phyloP scores from a whole-genome alignment of 805 yeast species.

The Yarrowia sp. region DNA sequence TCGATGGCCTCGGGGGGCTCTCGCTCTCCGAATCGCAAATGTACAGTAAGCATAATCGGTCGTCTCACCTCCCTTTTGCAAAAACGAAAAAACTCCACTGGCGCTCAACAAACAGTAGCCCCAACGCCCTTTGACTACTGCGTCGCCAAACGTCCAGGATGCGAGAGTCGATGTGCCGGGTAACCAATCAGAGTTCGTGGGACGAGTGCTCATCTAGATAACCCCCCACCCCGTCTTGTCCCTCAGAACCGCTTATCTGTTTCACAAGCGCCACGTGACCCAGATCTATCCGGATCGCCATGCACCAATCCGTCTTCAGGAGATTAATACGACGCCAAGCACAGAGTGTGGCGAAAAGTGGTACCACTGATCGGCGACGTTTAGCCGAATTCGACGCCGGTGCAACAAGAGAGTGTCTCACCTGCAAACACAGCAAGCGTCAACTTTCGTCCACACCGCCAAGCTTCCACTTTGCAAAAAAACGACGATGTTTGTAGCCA shows the following conservation, averaged over 20 bases:
- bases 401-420: not conserved
- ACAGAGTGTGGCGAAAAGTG: not conserved
- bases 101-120: too few relatives aligned
- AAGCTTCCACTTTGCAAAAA: not conserved
- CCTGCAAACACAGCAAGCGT: constrained; percentile 13
- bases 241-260: too few relatives aligned
- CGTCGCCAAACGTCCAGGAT: not conserved
- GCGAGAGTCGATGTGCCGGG: constrained; percentile 4
- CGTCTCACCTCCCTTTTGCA: not conserved
- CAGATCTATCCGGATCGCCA: constrained; percentile 22
- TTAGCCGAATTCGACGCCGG: not conserved
- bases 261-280: not conserved
- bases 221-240: too few relatives aligned
- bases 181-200: not conserved
- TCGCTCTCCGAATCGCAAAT: too few relatives aligned
- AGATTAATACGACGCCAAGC: not conserved
- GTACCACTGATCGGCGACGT: constrained; percentile 20
- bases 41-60: not conserved
- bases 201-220: not conserved
- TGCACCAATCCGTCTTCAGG: not conserved
- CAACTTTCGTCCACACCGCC: not conserved
- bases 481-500: not conserved
- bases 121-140: not conserved
- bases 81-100: not conserved
- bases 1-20: not conserved